phyloP scores from a whole-genome alignment of 2,329 filamentous ascomycete genomes.

The Fusarium penzigii region DNA sequence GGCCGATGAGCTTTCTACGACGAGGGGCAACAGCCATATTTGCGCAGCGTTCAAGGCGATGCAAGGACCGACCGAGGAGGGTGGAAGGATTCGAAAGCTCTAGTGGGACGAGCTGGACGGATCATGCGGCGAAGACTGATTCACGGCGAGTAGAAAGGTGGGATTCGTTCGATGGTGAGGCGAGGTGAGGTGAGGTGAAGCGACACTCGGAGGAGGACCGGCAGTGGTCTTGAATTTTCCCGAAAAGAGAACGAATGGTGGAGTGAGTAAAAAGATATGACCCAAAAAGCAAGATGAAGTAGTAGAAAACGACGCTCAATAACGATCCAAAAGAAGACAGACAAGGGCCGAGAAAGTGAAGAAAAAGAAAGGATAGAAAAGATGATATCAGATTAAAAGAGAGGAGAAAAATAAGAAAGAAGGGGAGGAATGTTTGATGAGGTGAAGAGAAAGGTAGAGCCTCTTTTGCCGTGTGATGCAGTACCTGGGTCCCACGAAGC shows the following conservation, averaged over 20 bases:
- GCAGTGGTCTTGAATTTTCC: no score
- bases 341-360: no score
- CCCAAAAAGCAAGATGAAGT: constrained; percentile 1
- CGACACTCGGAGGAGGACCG: no score
- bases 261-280: constrained; percentile 7
- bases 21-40: constrained; percentile 46
- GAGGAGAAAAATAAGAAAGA: constrained; percentile 26
- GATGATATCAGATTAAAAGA: no score
- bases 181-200: constrained; percentile 22
- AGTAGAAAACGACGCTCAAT: no score
- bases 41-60: constrained; percentile 29
- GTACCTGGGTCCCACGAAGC: constrained; percentile 19
- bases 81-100: constrained; percentile 30
- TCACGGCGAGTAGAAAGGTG: constrained; percentile 16
- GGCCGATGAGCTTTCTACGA: constrained; percentile 66
- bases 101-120: constrained; percentile 26
- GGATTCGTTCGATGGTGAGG: constrained; percentile 17
- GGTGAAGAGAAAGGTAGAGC: constrained; percentile 15
- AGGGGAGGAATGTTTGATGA: constrained; percentile 16
- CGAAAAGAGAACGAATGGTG: no score
- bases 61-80: constrained; percentile 32
- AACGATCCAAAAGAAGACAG: no score
- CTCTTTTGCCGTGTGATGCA: constrained; percentile 27
- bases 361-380: not conserved
- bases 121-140: constrained; percentile 32